Evolutionary conservation across 2,329 filamentous ascomycete genomes (phyloP).

Genomic region (Sporothrix brasiliensis): DNA sequence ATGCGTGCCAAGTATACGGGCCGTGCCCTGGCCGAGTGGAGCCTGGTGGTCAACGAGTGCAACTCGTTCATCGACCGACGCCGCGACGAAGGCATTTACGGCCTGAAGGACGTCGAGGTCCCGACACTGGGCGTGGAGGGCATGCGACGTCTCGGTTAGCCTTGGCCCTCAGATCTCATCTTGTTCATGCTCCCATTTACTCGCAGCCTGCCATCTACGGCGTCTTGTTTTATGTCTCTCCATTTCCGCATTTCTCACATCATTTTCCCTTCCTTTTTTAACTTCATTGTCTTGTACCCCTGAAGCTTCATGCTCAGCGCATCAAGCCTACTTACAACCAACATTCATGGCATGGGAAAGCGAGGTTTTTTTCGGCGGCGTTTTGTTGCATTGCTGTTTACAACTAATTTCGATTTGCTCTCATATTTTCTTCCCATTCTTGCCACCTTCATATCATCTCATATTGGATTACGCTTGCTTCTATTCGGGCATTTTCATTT

Average conservation of each 20-base stretch:
- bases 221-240: neutral
- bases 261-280: neutral
- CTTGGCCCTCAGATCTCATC: neutral
- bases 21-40: constrained; percentile 77
- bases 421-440: neutral
- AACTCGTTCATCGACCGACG: constrained; percentile 80
- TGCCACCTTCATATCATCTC: neutral
- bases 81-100: constrained; percentile 70
- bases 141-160: constrained; percentile 44
- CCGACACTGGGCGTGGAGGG: constrained; percentile 66
- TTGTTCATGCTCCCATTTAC: neutral
- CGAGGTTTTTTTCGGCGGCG: constrained; percentile 28
- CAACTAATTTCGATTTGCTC: neutral
- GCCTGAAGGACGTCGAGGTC: constrained; percentile 69
- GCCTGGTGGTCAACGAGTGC: constrained; percentile 72
- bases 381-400: constrained; percentile 15
- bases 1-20: constrained; percentile 65
- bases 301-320: constrained; percentile 14
- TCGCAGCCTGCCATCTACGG: neutral
- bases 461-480: constrained; percentile 4
- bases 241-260: neutral
- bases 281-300: constrained; percentile 3
- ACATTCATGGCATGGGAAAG: constrained; percentile 30
- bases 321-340: constrained; percentile 13
- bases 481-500: neutral